phyloP scores from a whole-genome alignment of 129 eudicot genomes.

The Gnaphalium uliginosum region DNA sequence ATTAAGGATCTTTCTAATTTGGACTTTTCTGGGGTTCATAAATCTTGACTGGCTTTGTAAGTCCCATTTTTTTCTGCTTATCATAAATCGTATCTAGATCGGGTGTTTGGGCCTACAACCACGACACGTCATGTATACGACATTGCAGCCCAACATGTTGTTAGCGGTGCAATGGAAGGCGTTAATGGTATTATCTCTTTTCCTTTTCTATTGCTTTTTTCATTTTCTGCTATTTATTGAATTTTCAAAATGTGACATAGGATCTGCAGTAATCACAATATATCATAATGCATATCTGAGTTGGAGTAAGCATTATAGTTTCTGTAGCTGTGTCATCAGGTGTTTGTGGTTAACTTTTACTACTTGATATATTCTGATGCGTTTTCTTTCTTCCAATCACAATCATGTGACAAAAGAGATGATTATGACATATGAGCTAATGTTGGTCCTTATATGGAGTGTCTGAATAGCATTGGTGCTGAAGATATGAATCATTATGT shows the following conservation, averaged over 20 bases:
- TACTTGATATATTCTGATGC: conserved; percentile 4
- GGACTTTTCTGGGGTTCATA: conserved; percentile 20
- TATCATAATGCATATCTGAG: background rate
- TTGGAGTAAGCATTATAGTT: conserved; percentile 13
- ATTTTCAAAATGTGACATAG: conserved; percentile 12
- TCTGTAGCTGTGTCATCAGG: background rate
- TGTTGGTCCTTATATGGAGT: too few relatives aligned
- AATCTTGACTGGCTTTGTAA: conserved; percentile 16
- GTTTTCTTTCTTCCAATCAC: conserved; percentile 1
- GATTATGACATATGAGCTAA: background rate
- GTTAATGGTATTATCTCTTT: conserved; percentile 59
- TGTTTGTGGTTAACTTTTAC: background rate
- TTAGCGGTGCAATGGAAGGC: conserved; percentile 96
- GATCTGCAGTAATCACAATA: conserved; percentile 1
- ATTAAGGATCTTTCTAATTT: conserved; percentile 5
- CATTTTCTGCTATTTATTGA: background rate
- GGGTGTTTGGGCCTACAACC: conserved; percentile 98
- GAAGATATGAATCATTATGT: too few relatives aligned
- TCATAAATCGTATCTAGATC: conserved; percentile 47
- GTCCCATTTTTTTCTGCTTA: conserved; percentile 16
- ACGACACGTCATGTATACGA: conserved; percentile 98
- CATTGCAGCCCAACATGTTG: conserved; percentile 91
- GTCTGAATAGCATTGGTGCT: too few relatives aligned
- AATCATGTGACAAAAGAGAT: conserved; percentile 16
- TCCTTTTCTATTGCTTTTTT: background rate